Percentiles rank a stretch among this genome's conserved stretches.
phyloP scores from a whole-genome alignment of 2,329 filamentous ascomycete species.

The Curvularia eragrostidis region DNA sequence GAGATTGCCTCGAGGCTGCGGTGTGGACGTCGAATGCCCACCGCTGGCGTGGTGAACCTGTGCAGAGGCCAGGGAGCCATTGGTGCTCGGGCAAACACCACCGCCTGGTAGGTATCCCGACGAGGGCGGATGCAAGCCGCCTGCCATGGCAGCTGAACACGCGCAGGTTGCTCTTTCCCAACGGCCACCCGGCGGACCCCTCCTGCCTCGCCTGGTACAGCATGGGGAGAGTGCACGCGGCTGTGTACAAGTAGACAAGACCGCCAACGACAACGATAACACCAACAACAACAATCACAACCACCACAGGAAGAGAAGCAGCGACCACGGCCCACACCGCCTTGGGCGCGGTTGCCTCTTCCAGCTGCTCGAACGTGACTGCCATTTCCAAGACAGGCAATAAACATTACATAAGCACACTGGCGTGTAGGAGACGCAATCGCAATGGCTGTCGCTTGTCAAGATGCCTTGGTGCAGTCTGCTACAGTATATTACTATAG shows the following conservation, averaged over 20 bases:
- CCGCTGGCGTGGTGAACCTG: neutral
- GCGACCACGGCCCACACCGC: neutral
- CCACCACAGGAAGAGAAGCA: neutral
- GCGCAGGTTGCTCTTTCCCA: too few relatives aligned
- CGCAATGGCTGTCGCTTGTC: slow-evolving; percentile 20
- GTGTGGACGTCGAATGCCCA: slow-evolving; percentile 15
- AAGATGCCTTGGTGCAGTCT: neutral
- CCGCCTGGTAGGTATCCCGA: slow-evolving; percentile 71
- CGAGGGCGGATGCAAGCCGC: slow-evolving; percentile 63
- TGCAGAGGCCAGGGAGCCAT: slow-evolving; percentile 53
- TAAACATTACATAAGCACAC: neutral
- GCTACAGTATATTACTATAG: neutral
- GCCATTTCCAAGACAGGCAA: neutral
- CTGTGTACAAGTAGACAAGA: too few relatives aligned
- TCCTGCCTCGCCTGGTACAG: too few relatives aligned
- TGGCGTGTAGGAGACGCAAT: slow-evolving; percentile 22
- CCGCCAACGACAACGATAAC: too few relatives aligned
- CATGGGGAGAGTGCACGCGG: neutral
- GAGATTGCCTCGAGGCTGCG: slow-evolving; percentile 20
- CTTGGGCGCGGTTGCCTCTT: neutral
- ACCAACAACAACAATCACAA: neutral
- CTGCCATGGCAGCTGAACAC: slow-evolving; percentile 54
- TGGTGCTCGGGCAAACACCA: slow-evolving; percentile 78
- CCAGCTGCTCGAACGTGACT: neutral
- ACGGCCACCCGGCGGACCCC: too few relatives aligned